Percentiles rank a stretch among this genome's conserved stretches.
phyloP scores from a whole-genome alignment of 371 early-diverging fungal genomes.

The Zopfochytrium polystomum region DNA sequence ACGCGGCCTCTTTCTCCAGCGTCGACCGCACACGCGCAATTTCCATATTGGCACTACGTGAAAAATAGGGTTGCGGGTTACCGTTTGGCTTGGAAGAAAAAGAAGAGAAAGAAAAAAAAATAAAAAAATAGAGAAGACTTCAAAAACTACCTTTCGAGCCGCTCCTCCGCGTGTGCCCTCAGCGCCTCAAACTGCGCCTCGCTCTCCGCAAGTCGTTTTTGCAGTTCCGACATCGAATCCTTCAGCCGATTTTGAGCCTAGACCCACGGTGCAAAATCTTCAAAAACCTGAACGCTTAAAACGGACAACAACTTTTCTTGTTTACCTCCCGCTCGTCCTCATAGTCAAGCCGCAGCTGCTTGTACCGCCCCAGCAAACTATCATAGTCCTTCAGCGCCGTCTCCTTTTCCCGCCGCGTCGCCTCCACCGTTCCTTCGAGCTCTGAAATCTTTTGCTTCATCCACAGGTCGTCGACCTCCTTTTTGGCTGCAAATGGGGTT shows the following conservation, averaged over 20 bases:
- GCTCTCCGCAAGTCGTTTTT: conserved; percentile 15
- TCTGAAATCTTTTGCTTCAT: neutral
- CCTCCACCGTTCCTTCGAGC: neutral
- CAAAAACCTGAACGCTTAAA: too few species aligned
- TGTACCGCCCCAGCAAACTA: neutral
- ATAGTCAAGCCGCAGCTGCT: conserved; percentile 27
- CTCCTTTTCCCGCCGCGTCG: neutral
- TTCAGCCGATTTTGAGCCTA: too few species aligned
- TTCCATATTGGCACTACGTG: conserved; percentile 38
- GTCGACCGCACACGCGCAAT: conserved; percentile 28
- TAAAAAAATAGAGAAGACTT: neutral
- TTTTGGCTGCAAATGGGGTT: conserved; percentile 17
- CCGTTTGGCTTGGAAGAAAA: neutral
- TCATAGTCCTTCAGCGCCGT: conserved; percentile 6
- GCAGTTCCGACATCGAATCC: conserved; percentile 9
- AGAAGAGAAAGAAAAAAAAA: neutral
- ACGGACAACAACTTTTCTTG: neutral
- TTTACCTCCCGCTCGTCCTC: conserved; percentile 18
- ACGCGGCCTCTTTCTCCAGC: conserved; percentile 37
- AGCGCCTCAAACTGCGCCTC: conserved; percentile 32
- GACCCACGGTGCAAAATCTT: too few species aligned
- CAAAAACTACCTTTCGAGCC: conserved; percentile 31
- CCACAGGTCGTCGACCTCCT: conserved; percentile 13
- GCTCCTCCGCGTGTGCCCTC: conserved; percentile 40
- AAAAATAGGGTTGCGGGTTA: neutral